These are phyloP conservation scores for Aspergillus sparsus DNA, from an alignment of 495 filamentous ascomycete species.

Conservation along the genomic window DNA sequence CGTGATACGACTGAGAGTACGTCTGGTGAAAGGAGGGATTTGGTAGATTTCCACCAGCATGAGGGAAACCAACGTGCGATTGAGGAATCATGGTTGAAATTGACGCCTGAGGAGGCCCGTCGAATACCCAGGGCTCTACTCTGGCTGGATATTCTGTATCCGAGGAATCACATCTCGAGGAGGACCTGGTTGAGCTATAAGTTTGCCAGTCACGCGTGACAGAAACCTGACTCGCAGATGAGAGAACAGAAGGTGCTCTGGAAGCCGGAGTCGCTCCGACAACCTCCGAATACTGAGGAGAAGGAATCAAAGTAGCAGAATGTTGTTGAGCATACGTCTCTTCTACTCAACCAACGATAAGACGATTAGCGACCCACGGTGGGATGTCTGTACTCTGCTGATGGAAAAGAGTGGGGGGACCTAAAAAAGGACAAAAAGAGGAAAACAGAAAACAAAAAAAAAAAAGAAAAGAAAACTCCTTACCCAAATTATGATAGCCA, in stretches of 20 bases:
- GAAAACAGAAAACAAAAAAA: neutral
- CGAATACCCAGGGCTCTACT: conserved; percentile 26
- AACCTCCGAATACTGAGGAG: conserved; percentile 23
- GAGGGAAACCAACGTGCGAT: conserved; percentile 18
- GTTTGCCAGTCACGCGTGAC: conserved; percentile 25
- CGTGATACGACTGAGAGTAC: conserved; percentile 23
- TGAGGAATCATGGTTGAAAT: conserved; percentile 16
- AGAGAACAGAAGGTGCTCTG: conserved; percentile 25
- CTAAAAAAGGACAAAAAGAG: neutral
- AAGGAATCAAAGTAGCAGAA: conserved; percentile 21
- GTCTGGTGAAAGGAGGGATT: conserved; percentile 17
- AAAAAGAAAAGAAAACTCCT: conserved; percentile 2
- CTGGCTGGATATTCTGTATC: conserved; percentile 25
- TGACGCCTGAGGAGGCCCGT: conserved; percentile 22
- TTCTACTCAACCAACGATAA: conserved; percentile 15
- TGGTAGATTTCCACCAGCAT: conserved; percentile 11
- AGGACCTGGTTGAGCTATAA: conserved; percentile 25
- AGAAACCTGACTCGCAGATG: conserved; percentile 24
- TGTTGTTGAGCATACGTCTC: conserved; percentile 22
- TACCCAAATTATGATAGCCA: conserved; percentile 25
- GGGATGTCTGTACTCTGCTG: neutral
- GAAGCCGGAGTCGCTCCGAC: conserved; percentile 22
- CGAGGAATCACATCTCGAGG: conserved; percentile 25
- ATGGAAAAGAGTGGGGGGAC: neutral
- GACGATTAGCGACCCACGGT: neutral